These are phyloP conservation scores for Backusella morwellensis DNA, from an alignment of 192 early-diverging fungal species.

Conservation along the genomic window DNA sequence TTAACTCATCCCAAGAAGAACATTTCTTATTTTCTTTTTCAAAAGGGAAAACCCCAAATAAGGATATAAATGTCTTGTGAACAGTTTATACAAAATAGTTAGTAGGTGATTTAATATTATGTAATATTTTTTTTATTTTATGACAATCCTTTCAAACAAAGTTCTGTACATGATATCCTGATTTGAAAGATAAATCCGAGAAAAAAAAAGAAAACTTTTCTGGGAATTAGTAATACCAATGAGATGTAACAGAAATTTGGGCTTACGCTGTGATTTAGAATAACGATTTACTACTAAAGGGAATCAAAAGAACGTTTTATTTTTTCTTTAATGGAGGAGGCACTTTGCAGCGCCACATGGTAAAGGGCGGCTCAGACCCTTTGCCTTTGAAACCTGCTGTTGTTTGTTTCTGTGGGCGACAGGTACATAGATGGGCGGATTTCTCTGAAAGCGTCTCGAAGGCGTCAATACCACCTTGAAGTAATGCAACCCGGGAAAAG, in stretches of 20 bases:
- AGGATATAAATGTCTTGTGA: background rate
- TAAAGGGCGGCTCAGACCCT: constrained; percentile 37
- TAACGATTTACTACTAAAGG: background rate
- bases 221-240: background rate
- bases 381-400: constrained; percentile 35
- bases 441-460: constrained; percentile 24
- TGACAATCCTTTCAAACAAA: background rate
- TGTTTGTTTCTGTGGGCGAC: constrained; percentile 36
- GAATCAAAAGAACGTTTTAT: background rate
- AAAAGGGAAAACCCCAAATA: background rate
- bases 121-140: background rate
- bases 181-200: background rate
- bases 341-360: constrained; percentile 37
- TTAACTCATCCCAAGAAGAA: background rate
- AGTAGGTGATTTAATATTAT: background rate
- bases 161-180: background rate
- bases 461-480: constrained; percentile 54
- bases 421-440: constrained; percentile 27
- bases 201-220: background rate
- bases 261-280: background rate
- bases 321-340: constrained; percentile 16
- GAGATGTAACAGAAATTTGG: background rate
- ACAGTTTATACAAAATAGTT: background rate
- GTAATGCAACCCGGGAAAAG: constrained; percentile 44
- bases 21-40: background rate